Conservation (phyloP, 495 filamentous ascomycete genomes). For the Lasiosphaeria ovina region DNA sequence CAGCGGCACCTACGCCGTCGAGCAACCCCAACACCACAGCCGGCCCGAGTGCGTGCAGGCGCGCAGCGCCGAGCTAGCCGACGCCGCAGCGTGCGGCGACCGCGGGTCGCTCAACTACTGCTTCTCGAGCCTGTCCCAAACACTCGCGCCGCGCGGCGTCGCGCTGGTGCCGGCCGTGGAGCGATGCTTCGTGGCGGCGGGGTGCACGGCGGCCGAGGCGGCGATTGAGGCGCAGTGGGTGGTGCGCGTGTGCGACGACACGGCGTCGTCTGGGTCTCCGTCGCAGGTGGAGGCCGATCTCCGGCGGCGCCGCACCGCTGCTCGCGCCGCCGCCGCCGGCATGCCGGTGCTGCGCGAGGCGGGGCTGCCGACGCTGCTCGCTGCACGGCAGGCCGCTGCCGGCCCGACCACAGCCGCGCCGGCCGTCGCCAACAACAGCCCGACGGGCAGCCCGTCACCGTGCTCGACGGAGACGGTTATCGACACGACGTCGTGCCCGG, state of each 20-base stretch:
- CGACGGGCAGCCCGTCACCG: constrained; percentile 13
- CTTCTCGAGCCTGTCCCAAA: constrained; percentile 29
- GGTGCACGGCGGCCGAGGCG: constrained; percentile 39
- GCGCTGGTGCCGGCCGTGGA: constrained; percentile 31
- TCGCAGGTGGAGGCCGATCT: no score
- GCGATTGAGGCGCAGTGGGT: constrained; percentile 33
- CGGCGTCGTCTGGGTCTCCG: neutral
- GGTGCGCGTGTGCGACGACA: constrained; percentile 30
- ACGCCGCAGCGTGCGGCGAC: constrained; percentile 38
- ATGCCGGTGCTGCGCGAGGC: constrained; percentile 17
- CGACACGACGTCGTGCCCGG: constrained; percentile 35
- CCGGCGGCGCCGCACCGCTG: constrained; percentile 1
- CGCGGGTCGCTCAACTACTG: constrained; percentile 34
- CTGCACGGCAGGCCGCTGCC: constrained; percentile 10
- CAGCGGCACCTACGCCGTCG: constrained; percentile 18
- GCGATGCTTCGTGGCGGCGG: constrained; percentile 38
- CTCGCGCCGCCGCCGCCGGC: constrained; percentile 35
- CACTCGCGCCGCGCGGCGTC: constrained; percentile 2
- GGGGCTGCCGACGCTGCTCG: constrained; percentile 17
- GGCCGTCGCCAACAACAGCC: constrained; percentile 12
- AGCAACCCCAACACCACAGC: neutral
- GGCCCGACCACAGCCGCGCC: constrained; percentile 6
- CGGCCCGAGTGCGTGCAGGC: constrained; percentile 33
- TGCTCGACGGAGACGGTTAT: constrained; percentile 40
- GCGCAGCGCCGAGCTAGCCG: constrained; percentile 31